phyloP scores from a whole-genome alignment of 345 rosid genomes.

The Kernera saxatilis region DNA sequence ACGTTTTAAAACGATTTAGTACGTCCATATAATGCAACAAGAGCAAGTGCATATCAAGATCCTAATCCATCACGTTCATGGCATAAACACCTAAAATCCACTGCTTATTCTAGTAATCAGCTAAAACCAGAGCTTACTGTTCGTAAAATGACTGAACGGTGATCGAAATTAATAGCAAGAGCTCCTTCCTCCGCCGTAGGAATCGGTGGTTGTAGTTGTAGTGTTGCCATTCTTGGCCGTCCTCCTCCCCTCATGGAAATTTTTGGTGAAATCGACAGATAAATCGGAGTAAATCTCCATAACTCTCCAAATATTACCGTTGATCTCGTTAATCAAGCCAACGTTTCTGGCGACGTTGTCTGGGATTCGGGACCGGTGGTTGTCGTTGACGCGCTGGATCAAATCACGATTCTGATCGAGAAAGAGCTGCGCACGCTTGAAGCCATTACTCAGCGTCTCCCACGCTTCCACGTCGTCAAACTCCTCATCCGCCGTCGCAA shows the following conservation, averaged over 20 bases:
- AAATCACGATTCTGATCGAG: constrained; percentile 59
- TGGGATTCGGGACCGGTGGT: constrained; percentile 50
- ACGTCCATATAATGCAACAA: not conserved
- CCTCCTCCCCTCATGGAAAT: constrained; percentile 20
- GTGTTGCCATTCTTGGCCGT: constrained; percentile 5
- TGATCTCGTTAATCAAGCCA: constrained; percentile 54
- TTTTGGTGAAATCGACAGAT: constrained; percentile 37
- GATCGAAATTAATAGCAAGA: not conserved
- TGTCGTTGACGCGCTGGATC: constrained; percentile 67
- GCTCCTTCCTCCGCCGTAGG: constrained; percentile 11
- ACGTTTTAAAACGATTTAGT: not conserved
- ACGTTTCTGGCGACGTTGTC: constrained; percentile 63
- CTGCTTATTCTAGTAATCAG: not conserved
- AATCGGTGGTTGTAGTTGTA: constrained; percentile 4
- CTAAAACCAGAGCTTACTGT: not conserved
- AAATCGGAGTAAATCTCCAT: constrained; percentile 53
- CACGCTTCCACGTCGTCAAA: constrained; percentile 46
- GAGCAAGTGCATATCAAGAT: not conserved
- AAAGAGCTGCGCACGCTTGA: constrained; percentile 47
- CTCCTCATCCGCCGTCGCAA: constrained; percentile 15
- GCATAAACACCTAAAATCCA: not conserved
- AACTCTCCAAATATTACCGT: constrained; percentile 56
- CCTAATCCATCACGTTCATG: not conserved
- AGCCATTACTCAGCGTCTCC: constrained; percentile 39
- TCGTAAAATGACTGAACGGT: not conserved